Evolutionary conservation across 2,329 filamentous ascomycete genomes (phyloP).

Genomic region (Penicillium sp.): DNA sequence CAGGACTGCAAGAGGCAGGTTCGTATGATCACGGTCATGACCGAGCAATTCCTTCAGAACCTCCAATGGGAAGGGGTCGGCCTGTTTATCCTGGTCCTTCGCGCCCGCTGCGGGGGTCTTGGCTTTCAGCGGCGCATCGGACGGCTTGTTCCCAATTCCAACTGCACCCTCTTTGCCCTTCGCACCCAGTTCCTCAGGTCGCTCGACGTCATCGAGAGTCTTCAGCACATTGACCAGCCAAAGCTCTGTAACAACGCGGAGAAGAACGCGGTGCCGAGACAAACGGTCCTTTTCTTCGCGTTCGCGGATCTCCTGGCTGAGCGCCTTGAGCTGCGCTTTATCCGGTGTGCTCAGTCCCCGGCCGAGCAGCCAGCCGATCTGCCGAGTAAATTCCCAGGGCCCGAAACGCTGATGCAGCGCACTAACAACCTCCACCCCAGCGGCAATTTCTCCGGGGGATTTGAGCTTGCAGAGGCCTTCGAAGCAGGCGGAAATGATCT

Average conservation of each 20-base stretch:
- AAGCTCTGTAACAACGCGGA: constrained; percentile 89
- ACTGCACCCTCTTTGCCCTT: constrained; percentile 55
- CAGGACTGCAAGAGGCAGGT: constrained; percentile 84
- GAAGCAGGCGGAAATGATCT: constrained; percentile 93
- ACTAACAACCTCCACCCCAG: constrained; percentile 88
- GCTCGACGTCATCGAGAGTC: constrained; percentile 69
- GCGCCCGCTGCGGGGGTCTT: constrained; percentile 53
- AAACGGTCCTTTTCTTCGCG: constrained; percentile 95
- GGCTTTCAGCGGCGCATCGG: constrained; percentile 60
- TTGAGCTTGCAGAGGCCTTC: constrained; percentile 92
- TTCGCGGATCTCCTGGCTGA: constrained; percentile 79
- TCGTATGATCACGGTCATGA: constrained; percentile 87
- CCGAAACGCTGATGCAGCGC: constrained; percentile 96
- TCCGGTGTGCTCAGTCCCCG: constrained; percentile 89
- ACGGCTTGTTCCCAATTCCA: constrained; percentile 43
- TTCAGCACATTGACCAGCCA: constrained; percentile 89
- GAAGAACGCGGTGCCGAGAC: constrained; percentile 75
- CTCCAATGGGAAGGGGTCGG: constrained; percentile 92
- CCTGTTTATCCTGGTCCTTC: constrained; percentile 62
- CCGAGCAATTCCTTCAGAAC: constrained; percentile 96
- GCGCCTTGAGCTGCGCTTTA: constrained; percentile 73
- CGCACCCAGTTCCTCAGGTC: constrained; percentile 59
- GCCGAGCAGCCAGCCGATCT: constrained; percentile 87
- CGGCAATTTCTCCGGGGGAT: constrained; percentile 83
- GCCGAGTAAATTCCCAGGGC: constrained; percentile 82